Evolutionary conservation across 441 rosid species (phyloP).

Genomic region (Brassica hybrid): DNA sequence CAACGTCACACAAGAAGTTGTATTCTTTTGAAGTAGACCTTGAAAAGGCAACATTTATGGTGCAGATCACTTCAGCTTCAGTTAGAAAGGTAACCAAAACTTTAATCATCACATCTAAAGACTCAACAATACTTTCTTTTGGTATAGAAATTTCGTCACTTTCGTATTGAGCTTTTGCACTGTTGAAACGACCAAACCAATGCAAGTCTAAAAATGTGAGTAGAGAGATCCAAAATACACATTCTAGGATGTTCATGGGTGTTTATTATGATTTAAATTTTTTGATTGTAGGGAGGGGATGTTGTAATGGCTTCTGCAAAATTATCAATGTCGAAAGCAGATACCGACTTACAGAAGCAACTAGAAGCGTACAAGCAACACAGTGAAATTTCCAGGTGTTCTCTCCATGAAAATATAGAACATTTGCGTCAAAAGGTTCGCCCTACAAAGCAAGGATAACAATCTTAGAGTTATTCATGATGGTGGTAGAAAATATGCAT

Average conservation of each 20-base stretch:
- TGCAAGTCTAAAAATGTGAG: no score
- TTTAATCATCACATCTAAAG: neutral
- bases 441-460: no score
- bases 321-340: neutral
- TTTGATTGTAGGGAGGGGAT: neutral
- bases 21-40: neutral
- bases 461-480: no score
- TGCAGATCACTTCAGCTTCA: neutral
- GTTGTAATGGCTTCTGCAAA: neutral
- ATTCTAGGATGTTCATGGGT: neutral
- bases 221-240: neutral
- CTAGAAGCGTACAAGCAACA: no score
- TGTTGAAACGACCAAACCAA: no score
- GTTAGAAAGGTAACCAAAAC: neutral
- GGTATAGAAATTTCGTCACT: neutral
- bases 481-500: neutral
- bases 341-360: slow-evolving; percentile 34
- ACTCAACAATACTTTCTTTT: neutral
- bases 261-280: neutral
- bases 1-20: neutral
- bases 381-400: no score
- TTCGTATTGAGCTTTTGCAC: neutral
- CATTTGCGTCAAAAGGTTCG: no score
- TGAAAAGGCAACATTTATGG: neutral
- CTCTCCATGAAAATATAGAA: no score